These are phyloP conservation scores for Schizochytrium sp. DNA, from an alignment of 108 stramenopile genomes.

Conservation along the genomic window DNA sequence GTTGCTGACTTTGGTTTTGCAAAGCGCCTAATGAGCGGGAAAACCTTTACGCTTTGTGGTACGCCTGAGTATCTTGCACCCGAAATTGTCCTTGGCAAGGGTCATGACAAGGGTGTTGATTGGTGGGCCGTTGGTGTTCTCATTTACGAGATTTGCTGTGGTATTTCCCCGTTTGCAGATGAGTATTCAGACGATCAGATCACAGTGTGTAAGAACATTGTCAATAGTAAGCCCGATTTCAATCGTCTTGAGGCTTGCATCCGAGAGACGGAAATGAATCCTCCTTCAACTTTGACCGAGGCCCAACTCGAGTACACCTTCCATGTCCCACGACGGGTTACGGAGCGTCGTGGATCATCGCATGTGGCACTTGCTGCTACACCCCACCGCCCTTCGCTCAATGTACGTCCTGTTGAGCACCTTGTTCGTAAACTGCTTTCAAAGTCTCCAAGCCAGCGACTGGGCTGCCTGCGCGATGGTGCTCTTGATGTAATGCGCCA, in stretches of 20 bases:
- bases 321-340: background rate
- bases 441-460: background rate
- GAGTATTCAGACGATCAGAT: slow-evolving; percentile 85
- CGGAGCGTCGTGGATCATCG: background rate
- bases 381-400: background rate
- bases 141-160: slow-evolving; percentile 86
- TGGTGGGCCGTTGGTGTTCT: slow-evolving; percentile 88
- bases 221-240: slow-evolving; percentile 81
- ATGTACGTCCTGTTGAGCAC: slow-evolving; percentile 51
- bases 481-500: slow-evolving; percentile 61
- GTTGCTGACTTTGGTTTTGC: slow-evolving; percentile 93
- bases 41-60: slow-evolving; percentile 93
- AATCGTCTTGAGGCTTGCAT: slow-evolving; percentile 62
- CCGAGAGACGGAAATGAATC: slow-evolving; percentile 52
- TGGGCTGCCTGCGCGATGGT: slow-evolving; percentile 63
- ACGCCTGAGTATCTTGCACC: slow-evolving; percentile 96
- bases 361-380: background rate
- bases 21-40: slow-evolving; percentile 81
- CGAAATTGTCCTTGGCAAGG: slow-evolving; percentile 78
- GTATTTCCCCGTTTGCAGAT: slow-evolving; percentile 92
- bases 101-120: slow-evolving; percentile 77
- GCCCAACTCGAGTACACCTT: slow-evolving; percentile 9
- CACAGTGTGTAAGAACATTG: slow-evolving; percentile 84
- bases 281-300: slow-evolving; percentile 15
- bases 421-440: slow-evolving; percentile 62